Conservation (phyloP, 2,329 filamentous ascomycete genomes). For the Epichloe sp. region DNA sequence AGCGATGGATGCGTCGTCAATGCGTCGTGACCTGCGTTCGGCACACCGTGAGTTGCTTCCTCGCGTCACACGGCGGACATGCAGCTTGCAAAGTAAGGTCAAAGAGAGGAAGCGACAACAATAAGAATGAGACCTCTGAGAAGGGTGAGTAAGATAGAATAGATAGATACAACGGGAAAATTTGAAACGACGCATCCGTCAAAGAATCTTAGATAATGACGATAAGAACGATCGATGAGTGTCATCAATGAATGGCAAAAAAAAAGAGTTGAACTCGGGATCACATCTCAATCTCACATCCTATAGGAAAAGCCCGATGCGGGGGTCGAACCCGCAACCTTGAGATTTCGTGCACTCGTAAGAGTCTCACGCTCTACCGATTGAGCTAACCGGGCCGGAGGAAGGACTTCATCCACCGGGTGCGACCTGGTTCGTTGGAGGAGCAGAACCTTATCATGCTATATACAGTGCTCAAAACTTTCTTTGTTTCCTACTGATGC, state of each 20-base stretch:
- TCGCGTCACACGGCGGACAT: not conserved
- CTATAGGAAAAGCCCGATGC: constrained; percentile 17
- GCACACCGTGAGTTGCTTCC: too few relatives aligned
- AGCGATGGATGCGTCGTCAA: too few relatives aligned
- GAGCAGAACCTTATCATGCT: fast-evolving
- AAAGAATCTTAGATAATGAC: not conserved
- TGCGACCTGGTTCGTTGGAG: not conserved
- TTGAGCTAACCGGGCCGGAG: constrained; percentile 25
- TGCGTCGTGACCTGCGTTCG: too few relatives aligned
- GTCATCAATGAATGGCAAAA: not conserved
- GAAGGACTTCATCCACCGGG: not conserved
- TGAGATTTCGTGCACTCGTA: constrained; percentile 27
- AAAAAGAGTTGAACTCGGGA: not conserved
- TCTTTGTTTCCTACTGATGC: not conserved
- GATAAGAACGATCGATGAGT: not conserved
- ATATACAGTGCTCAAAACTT: not conserved
- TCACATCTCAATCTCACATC: not conserved
- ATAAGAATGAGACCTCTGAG: too few relatives aligned
- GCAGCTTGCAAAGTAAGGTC: not conserved
- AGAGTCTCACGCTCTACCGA: constrained; percentile 60
- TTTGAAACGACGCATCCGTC: too few relatives aligned
- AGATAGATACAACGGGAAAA: too few relatives aligned
- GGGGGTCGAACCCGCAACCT: constrained; percentile 42
- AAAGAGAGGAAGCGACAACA: too few relatives aligned
- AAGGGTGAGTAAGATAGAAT: too few relatives aligned